phyloP scores from a whole-genome alignment of 2,329 filamentous ascomycete species.

The Colletotrichum karsti region DNA sequence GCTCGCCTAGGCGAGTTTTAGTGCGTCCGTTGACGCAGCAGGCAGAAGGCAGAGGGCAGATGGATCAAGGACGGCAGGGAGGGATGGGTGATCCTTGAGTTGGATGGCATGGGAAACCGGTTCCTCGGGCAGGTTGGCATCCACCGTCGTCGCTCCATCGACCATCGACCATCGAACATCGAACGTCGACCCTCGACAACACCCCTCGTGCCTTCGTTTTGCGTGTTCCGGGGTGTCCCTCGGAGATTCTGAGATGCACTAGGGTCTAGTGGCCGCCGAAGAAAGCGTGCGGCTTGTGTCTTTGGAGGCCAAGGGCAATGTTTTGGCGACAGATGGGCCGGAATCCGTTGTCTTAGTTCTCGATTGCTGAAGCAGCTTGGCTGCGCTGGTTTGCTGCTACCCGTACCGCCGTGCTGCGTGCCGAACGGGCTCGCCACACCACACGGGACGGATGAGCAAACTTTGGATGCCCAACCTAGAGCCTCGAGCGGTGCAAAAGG shows the following conservation, averaged over 20 bases:
- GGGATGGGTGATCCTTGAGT: constrained; percentile 19
- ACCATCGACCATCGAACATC: neutral
- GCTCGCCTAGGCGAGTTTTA: constrained; percentile 5
- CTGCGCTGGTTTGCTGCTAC: too few species aligned
- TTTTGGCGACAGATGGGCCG: neutral
- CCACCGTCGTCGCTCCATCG: constrained; percentile 7
- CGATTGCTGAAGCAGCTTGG: neutral
- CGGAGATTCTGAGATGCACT: constrained; percentile 23
- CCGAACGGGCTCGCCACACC: too few species aligned
- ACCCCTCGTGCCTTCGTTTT: constrained; percentile 9
- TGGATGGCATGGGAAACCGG: constrained; percentile 21
- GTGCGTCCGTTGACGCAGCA: neutral
- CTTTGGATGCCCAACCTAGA: constrained; percentile 20
- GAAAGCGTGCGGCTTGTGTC: constrained; percentile 19
- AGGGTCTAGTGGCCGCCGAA: constrained; percentile 14
- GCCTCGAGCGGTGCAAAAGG: too few species aligned
- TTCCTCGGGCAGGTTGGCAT: constrained; percentile 23
- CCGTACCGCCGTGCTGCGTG: too few species aligned
- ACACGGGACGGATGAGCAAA: neutral
- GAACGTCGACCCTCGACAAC: neutral
- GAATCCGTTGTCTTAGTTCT: neutral
- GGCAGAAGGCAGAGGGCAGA: constrained; percentile 1
- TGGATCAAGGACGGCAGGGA: neutral
- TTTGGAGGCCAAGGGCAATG: constrained; percentile 5
- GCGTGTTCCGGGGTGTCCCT: constrained; percentile 13